These are phyloP conservation scores for Hygrocybe punicea DNA, from an alignment of 768 basidiomycete genomes.

Conservation along the genomic window DNA sequence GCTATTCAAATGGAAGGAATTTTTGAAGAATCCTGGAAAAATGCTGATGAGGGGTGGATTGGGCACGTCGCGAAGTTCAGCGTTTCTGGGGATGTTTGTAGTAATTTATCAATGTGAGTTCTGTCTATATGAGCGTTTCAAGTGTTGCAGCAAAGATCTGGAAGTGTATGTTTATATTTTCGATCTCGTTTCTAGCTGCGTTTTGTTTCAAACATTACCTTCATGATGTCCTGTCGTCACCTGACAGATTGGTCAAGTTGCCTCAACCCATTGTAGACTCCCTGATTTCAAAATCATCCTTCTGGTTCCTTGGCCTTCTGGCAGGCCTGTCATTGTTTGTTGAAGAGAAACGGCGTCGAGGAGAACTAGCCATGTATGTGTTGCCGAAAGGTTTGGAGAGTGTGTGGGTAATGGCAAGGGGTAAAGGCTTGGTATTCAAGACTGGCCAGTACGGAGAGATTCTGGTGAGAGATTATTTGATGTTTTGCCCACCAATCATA, in stretches of 20 bases:
- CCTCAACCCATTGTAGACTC: constrained; percentile 51
- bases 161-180: not conserved
- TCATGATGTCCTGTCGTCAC: constrained; percentile 37
- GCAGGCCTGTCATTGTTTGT: constrained; percentile 78
- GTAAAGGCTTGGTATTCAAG: constrained; percentile 69
- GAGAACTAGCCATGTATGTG: constrained; percentile 89
- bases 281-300: constrained; percentile 65
- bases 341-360: constrained; percentile 84
- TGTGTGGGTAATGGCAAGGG: constrained; percentile 77
- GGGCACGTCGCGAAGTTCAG: constrained; percentile 79
- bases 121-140: no score
- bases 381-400: constrained; percentile 89
- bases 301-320: constrained; percentile 69
- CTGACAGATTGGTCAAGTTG: constrained; percentile 37
- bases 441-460: constrained; percentile 69
- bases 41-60: constrained; percentile 62
- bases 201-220: constrained; percentile 67
- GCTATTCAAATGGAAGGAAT: constrained; percentile 70
- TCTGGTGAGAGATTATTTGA: constrained; percentile 42
- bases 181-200: constrained; percentile 46
- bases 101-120: constrained; percentile 73
- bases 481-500: constrained; percentile 6
- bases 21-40: constrained; percentile 60
- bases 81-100: constrained; percentile 84
- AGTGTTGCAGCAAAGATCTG: not conserved